Evolutionary conservation across 257 asterid species (phyloP), one percentile per base, ranked within the genome.

Genomic region (Coffea canephora): DNA sequence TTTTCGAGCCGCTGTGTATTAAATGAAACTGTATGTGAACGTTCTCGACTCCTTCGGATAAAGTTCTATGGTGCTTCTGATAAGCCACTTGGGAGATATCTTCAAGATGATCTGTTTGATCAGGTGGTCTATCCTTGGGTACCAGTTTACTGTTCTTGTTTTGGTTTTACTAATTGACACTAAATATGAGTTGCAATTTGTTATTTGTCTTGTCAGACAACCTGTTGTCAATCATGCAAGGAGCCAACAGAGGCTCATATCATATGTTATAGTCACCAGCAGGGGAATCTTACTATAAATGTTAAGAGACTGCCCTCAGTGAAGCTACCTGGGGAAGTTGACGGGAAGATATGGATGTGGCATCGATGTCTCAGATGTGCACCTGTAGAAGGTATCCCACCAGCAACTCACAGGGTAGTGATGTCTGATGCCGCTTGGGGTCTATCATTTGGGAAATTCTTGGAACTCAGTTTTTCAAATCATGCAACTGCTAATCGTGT

Each of bases 271-370:
- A 94, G 93, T 23, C 99, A 96, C 86, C 96, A 88, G 82, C 89
- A 89, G 76, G 99, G 94, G 34, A 96, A 94, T 87, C 97, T 96
- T 55, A 96, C 97, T 0, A 89, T 96, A 82, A 96, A 89, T 36
- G 95, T 92, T 54, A 87, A 84, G 75, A 88, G 87, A 23, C 83
- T 92, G 64, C 90, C 91, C 43, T 83, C 91, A 10, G 86, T 82
- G 75, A 89, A 84, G 82, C 96, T 96, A 83, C 96, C 95, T 48
- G 97, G 97, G 52, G 97, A 90, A 83, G 84, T 85, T 48, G 98
- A 94, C 82, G 94, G 98, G 74, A 96, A 91, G 91, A 94, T 96
- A 81, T 96, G 99, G 99, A 96, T 96, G 99, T 96, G 99, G 99
- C 99, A 96, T 77, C 84, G 98, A 81, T 96, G 99, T 89, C 93